Evolutionary conservation across 345 rosid species (phyloP).

Genomic region (Syzygium jambos): DNA sequence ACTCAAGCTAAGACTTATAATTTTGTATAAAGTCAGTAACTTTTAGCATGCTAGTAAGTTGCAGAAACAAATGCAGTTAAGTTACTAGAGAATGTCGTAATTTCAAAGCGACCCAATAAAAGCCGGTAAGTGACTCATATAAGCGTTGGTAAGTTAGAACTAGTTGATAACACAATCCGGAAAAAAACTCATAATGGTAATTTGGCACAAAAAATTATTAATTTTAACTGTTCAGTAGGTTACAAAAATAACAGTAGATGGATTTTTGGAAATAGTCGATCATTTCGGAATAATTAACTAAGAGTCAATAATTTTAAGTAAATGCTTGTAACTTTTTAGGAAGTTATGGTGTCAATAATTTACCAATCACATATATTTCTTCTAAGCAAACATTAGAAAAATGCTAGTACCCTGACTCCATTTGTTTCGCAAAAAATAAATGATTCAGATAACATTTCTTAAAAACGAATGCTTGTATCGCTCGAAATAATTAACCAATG

Average conservation of each 20-base stretch:
- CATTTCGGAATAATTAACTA: not conserved
- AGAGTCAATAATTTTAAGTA: fast-evolving
- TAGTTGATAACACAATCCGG: fast-evolving
- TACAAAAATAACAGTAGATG: not conserved
- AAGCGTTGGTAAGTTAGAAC: not conserved
- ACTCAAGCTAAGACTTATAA: not conserved
- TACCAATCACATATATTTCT: too few relatives aligned
- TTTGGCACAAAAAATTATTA: not conserved
- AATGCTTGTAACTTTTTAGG: not conserved
- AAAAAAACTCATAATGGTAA: too few relatives aligned
- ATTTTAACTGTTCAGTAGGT: fast-evolving
- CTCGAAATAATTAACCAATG: too few relatives aligned
- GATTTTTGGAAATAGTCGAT: not conserved
- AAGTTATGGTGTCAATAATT: too few relatives aligned
- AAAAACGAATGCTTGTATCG: too few relatives aligned
- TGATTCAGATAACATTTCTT: too few relatives aligned
- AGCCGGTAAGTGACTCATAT: not conserved
- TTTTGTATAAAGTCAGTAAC: not conserved
- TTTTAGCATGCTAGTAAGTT: not conserved
- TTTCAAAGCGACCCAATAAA: fast-evolving
- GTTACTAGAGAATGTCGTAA: not conserved
- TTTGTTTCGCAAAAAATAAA: too few relatives aligned
- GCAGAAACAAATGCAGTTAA: fast-evolving
- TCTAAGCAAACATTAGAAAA: too few relatives aligned
- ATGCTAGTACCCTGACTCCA: too few relatives aligned